A percentile compares a stretch with the other conserved stretches of the same genome.
phyloP scores from a whole-genome alignment of 2,329 filamentous ascomycete genomes.

The Ceratocystis destructans region DNA sequence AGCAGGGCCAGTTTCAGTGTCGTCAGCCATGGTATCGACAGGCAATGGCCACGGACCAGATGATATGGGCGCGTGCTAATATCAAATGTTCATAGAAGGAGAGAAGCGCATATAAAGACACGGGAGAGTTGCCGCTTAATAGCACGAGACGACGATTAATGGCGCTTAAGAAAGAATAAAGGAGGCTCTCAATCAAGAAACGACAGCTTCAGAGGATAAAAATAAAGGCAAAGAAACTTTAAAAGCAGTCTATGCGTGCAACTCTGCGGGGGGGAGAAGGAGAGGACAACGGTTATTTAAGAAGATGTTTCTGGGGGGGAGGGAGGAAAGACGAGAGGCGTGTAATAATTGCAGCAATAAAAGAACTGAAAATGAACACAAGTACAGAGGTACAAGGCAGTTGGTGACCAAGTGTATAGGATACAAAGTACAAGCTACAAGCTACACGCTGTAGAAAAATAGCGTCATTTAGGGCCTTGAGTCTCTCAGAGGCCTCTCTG shows the following conservation, averaged over 20 bases:
- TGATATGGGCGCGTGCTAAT: background rate
- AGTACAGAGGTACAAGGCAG: background rate
- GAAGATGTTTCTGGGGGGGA: background rate
- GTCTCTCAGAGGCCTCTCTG: background rate
- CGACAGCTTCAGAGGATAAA: background rate
- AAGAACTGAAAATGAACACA: background rate
- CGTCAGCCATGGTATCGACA: constrained; percentile 12
- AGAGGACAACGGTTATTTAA: constrained; percentile 6
- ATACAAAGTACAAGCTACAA: background rate
- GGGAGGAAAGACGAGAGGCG: background rate
- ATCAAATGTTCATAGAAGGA: background rate
- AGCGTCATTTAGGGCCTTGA: too few relatives aligned
- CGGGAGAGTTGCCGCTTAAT: background rate
- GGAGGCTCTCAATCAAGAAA: background rate
- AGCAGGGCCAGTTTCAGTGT: constrained; percentile 10
- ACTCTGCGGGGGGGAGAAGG: background rate
- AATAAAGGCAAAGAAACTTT: background rate
- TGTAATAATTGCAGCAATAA: background rate
- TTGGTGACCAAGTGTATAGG: too few relatives aligned
- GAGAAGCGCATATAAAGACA: background rate
- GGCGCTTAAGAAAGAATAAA: background rate
- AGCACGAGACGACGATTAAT: background rate
- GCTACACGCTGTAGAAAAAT: too few relatives aligned
- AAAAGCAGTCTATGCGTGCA: background rate
- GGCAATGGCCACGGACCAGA: constrained; percentile 1